These are phyloP conservation scores for Croton laevigatus DNA, from an alignment of 441 rosid genomes.

Conservation along the genomic window DNA sequence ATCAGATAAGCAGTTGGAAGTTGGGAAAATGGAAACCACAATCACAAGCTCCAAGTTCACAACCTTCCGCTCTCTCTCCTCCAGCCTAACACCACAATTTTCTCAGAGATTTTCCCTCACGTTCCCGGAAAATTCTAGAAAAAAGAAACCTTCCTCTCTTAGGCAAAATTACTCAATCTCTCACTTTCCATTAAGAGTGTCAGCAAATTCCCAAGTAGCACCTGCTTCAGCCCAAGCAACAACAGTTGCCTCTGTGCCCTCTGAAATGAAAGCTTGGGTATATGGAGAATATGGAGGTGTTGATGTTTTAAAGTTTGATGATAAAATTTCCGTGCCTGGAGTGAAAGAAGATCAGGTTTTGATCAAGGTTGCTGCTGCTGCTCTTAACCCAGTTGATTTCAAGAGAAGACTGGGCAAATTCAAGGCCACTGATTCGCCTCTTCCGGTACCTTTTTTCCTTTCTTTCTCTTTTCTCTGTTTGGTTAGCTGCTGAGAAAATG, in stretches of 20 bases:
- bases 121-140: slow-evolving; percentile 24
- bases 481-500: slow-evolving; percentile 12
- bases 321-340: slow-evolving; percentile 63
- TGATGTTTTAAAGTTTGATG: slow-evolving; percentile 71
- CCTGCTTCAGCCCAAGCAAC: slow-evolving; percentile 37
- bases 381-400: slow-evolving; percentile 83
- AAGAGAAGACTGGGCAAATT: slow-evolving; percentile 86
- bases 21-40: slow-evolving; percentile 44
- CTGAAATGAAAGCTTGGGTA: slow-evolving; percentile 80
- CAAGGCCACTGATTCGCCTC: slow-evolving; percentile 87
- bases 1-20: slow-evolving; percentile 31
- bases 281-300: slow-evolving; percentile 78
- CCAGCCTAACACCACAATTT: slow-evolving; percentile 21
- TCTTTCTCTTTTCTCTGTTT: neutral
- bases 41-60: slow-evolving; percentile 39
- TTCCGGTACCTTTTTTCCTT: slow-evolving; percentile 46
- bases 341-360: slow-evolving; percentile 77
- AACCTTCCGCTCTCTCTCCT: slow-evolving; percentile 21
- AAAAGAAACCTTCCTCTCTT: slow-evolving; percentile 18
- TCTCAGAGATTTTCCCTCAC: slow-evolving; percentile 27
- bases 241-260: slow-evolving; percentile 39
- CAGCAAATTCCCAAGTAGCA: slow-evolving; percentile 61
- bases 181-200: slow-evolving; percentile 35
- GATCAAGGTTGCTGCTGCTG: slow-evolving; percentile 83
- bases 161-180: slow-evolving; percentile 19